phyloP scores from a whole-genome alignment of 75 land plant species.

The Larix kaempferi region DNA sequence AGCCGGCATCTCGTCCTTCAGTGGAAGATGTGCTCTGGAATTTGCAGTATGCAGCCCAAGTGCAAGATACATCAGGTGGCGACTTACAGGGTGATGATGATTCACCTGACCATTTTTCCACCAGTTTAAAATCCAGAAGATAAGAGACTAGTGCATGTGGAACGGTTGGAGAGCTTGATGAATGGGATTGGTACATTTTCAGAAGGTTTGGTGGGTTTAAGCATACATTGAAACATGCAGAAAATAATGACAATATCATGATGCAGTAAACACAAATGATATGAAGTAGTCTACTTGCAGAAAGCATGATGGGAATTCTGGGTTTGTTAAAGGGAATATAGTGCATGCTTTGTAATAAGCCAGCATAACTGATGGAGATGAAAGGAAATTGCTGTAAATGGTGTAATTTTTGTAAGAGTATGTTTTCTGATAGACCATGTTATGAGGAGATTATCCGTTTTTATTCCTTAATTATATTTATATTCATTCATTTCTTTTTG shows the following conservation, averaged over 20 bases:
- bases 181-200: not conserved
- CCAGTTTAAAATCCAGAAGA: not conserved
- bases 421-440: not conserved
- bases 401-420: not conserved
- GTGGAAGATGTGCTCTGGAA: conserved; percentile 97
- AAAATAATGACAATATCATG: not conserved
- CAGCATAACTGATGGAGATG: not conserved
- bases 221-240: not conserved
- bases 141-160: not conserved
- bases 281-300: not conserved
- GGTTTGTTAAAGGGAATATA: conserved; percentile 5
- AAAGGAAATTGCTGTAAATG: not conserved
- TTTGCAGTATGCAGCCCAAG: conserved; percentile 94
- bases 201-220: not conserved
- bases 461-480: not conserved
- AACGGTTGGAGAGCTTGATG: not conserved
- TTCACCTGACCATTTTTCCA: conserved; percentile 20
- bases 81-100: conserved; percentile 55
- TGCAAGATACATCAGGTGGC: conserved; percentile 67
- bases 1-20: conserved; percentile 63
- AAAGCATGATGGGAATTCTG: not conserved
- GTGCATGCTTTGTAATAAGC: not conserved
- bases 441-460: not conserved
- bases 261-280: not conserved
- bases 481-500: conserved; percentile 8